phyloP scores from a whole-genome alignment of 2,329 filamentous ascomycete genomes.

The Alternaria ventricosa region DNA sequence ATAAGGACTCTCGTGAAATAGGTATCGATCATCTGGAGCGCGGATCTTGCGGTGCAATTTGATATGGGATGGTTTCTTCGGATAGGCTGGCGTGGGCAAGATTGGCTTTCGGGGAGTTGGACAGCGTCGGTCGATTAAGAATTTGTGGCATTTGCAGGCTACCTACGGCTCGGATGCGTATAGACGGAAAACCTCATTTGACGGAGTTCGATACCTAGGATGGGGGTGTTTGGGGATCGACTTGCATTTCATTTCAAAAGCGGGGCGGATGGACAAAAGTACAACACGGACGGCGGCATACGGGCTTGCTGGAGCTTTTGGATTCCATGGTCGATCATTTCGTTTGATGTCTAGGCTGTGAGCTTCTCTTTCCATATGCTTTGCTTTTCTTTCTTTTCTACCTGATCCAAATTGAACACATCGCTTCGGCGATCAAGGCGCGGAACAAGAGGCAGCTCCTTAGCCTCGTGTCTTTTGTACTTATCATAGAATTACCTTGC shows the following conservation, averaged over 20 bases:
- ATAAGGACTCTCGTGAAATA: constrained; percentile 44
- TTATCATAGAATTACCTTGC: constrained; percentile 8
- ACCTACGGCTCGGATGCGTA: constrained; percentile 42
- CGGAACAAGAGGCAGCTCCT: constrained; percentile 6
- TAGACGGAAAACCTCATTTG: constrained; percentile 47
- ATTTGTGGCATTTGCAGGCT: constrained; percentile 49
- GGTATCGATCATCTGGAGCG: constrained; percentile 42
- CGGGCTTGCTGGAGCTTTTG: constrained; percentile 28
- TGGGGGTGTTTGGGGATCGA: constrained; percentile 43
- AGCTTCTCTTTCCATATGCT: constrained; percentile 11
- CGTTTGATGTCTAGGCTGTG: constrained; percentile 14
- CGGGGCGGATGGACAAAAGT: constrained; percentile 41
- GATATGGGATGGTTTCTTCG: constrained; percentile 44
- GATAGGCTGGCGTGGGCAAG: constrained; percentile 45
- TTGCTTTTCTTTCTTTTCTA: constrained; percentile 11
- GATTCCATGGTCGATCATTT: constrained; percentile 23
- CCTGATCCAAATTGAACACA: constrained; percentile 21
- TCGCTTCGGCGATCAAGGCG: constrained; percentile 13
- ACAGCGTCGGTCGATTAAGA: constrained; percentile 47
- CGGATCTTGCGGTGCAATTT: constrained; percentile 45
- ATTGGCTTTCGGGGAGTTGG: constrained; percentile 46
- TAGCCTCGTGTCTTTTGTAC: constrained; percentile 14
- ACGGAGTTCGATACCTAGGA: constrained; percentile 49
- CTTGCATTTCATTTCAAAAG: constrained; percentile 35
- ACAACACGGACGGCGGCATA: constrained; percentile 37